Conservation (phyloP, 139 green algal species). For the Mesotaenium endlicherianum region DNA sequence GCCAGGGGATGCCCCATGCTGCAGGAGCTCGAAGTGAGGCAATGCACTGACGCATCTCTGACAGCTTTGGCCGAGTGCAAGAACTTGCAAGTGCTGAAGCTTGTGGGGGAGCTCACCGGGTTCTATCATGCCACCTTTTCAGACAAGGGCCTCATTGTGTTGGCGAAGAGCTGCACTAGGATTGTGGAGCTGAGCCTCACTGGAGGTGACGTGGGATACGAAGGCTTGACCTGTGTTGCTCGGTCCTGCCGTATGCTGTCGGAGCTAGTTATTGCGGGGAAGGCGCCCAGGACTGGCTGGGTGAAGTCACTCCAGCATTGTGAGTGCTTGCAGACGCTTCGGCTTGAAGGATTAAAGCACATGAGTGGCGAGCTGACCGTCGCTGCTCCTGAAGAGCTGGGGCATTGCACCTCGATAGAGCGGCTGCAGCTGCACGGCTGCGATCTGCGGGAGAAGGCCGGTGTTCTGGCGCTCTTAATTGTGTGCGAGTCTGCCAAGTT, state of each 20-base stretch:
- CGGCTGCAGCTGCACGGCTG: conserved; percentile 13
- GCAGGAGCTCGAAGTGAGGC: conserved; percentile 30
- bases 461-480: conserved; percentile 5
- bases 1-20: conserved; percentile 3
- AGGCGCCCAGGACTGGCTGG: background rate
- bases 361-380: background rate
- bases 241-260: conserved; percentile 33
- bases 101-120: conserved; percentile 14
- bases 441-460: background rate
- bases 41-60: conserved; percentile 23
- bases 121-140: conserved; percentile 37
- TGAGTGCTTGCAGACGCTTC: conserved; percentile 13
- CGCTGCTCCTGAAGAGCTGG: background rate
- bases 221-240: conserved; percentile 1
- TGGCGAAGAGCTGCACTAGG: conserved; percentile 2
- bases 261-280: background rate
- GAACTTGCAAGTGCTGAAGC: conserved; percentile 28
- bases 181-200: conserved; percentile 28
- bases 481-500: conserved; percentile 4
- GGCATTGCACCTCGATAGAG: background rate
- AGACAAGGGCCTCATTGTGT: background rate
- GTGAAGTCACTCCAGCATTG: conserved; percentile 6
- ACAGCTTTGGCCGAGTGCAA: conserved; percentile 4
- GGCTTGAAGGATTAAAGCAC: conserved; percentile 25
- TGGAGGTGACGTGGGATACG: conserved; percentile 1